Conservation (phyloP, 768 basidiomycete genomes). For the Suillus decipiens region DNA sequence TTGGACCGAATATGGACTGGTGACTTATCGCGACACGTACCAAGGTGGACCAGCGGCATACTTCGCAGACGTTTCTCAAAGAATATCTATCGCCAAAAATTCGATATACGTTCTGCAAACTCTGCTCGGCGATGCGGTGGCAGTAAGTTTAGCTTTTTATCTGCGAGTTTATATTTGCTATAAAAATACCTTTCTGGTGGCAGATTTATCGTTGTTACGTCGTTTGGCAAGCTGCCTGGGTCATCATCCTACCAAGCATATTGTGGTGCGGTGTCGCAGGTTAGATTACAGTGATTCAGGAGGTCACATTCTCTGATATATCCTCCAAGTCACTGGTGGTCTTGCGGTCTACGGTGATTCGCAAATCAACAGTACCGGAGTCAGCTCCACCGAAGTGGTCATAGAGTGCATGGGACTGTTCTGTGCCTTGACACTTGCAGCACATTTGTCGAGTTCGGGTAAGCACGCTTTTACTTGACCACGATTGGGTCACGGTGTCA, state of each 20-base stretch:
- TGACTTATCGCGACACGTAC: slow-evolving; percentile 19
- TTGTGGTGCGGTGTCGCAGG: slow-evolving; percentile 13
- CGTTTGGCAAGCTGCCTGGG: slow-evolving; percentile 16
- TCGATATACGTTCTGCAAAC: slow-evolving; percentile 19
- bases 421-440: slow-evolving; percentile 8
- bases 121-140: slow-evolving; percentile 12
- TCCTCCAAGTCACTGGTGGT: slow-evolving; percentile 2
- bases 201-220: slow-evolving; percentile 20
- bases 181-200: neutral
- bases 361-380: neutral
- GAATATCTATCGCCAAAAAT: slow-evolving; percentile 26
- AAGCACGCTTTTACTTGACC: slow-evolving; percentile 4
- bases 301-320: neutral
- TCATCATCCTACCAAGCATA: slow-evolving; percentile 14
- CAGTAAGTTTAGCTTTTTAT: slow-evolving; percentile 1
- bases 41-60: slow-evolving; percentile 26
- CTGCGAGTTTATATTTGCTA: neutral
- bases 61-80: slow-evolving; percentile 17
- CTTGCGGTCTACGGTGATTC: slow-evolving; percentile 9
- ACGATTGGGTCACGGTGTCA: neutral
- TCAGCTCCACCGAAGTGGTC: neutral
- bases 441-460: slow-evolving; percentile 7
- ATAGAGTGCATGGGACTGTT: slow-evolving; percentile 8
- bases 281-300: neutral
- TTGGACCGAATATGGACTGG: slow-evolving; percentile 20